Percentiles rank a stretch among this genome's conserved stretches.
Evolutionary conservation across 2,329 filamentous ascomycete species (phyloP).

Genomic region (Phyllosticta paracitricarpa): DNA sequence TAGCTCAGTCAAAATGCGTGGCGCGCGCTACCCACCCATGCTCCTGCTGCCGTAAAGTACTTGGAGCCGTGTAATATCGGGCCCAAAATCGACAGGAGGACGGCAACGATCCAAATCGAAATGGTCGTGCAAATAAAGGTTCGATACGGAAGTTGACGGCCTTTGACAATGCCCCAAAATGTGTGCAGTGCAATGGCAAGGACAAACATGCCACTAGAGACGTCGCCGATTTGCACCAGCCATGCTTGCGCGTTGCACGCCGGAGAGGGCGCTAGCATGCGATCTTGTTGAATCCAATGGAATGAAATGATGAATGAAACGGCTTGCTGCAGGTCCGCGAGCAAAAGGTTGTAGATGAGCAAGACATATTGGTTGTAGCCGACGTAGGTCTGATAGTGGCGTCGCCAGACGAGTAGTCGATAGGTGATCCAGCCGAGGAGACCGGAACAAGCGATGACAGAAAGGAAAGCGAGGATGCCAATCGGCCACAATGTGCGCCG

Average conservation of each 20-base stretch:
- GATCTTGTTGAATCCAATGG: slow-evolving; percentile 36
- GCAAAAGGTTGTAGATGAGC: slow-evolving; percentile 43
- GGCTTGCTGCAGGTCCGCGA: slow-evolving; percentile 45
- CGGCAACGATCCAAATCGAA: slow-evolving; percentile 36
- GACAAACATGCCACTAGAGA: slow-evolving; percentile 43
- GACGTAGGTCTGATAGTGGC: slow-evolving; percentile 38
- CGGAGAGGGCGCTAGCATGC: slow-evolving; percentile 34
- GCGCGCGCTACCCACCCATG: slow-evolving; percentile 34
- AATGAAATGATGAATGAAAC: slow-evolving; percentile 40
- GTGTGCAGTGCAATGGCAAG: slow-evolving; percentile 47
- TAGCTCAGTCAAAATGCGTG: background rate
- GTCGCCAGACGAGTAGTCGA: slow-evolving; percentile 41
- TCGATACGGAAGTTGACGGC: slow-evolving; percentile 36
- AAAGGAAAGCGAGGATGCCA: slow-evolving; percentile 37
- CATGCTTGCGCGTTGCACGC: slow-evolving; percentile 43
- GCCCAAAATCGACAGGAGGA: slow-evolving; percentile 38
- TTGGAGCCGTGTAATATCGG: slow-evolving; percentile 31
- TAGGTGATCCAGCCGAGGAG: slow-evolving; percentile 42
- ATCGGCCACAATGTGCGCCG: slow-evolving; percentile 38
- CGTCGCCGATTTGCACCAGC: slow-evolving; percentile 43
- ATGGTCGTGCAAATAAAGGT: slow-evolving; percentile 36
- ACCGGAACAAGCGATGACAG: slow-evolving; percentile 33
- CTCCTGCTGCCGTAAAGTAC: slow-evolving; percentile 40
- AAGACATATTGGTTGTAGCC: slow-evolving; percentile 47
- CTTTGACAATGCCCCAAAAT: slow-evolving; percentile 39